These are phyloP conservation scores for Xanthoconium separans DNA, from an alignment of 1,284 basidiomycete species.

Conservation along the genomic window DNA sequence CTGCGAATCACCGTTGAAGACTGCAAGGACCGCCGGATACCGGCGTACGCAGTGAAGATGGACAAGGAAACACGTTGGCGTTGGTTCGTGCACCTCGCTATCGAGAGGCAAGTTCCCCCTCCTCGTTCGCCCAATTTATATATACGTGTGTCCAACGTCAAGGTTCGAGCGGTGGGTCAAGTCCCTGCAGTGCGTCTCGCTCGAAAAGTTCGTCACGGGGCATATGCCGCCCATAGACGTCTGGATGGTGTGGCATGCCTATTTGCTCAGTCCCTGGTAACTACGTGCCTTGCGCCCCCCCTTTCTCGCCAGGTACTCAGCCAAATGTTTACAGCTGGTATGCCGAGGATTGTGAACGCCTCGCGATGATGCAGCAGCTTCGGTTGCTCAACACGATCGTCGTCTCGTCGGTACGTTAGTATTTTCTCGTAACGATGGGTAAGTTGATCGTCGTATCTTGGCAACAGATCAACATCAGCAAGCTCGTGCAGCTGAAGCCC, in stretches of 20 bases:
- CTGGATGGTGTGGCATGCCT: conserved; percentile 49
- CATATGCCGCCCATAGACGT: conserved; percentile 45
- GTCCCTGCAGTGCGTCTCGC: conserved; percentile 20
- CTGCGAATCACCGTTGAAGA: conserved; percentile 28
- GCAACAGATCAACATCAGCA: conserved; percentile 26
- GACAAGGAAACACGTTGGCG: conserved; percentile 27
- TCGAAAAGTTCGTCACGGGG: conserved; percentile 28
- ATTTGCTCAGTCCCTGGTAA: conserved; percentile 41
- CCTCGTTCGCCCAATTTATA: background rate
- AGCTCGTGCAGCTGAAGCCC: conserved; percentile 20
- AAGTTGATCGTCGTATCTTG: background rate
- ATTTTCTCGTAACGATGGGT: background rate
- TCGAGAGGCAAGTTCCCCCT: conserved; percentile 25
- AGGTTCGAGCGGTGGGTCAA: conserved; percentile 39
- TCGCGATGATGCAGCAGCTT: conserved; percentile 25
- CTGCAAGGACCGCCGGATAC: conserved; percentile 27
- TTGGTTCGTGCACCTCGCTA: conserved; percentile 32
- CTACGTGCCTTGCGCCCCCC: background rate
- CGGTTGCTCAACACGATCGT: conserved; percentile 24
- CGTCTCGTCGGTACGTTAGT: conserved; percentile 19
- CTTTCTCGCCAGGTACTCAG: background rate
- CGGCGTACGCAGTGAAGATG: conserved; percentile 24
- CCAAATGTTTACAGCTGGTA: conserved; percentile 34
- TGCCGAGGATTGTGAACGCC: conserved; percentile 37
- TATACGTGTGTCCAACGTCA: background rate